A percentile compares a stretch with the other conserved stretches of the same genome.
These are phyloP conservation scores for Xerocomus spinulosus DNA, from an alignment of 768 basidiomycete species.

Conservation along the genomic window DNA sequence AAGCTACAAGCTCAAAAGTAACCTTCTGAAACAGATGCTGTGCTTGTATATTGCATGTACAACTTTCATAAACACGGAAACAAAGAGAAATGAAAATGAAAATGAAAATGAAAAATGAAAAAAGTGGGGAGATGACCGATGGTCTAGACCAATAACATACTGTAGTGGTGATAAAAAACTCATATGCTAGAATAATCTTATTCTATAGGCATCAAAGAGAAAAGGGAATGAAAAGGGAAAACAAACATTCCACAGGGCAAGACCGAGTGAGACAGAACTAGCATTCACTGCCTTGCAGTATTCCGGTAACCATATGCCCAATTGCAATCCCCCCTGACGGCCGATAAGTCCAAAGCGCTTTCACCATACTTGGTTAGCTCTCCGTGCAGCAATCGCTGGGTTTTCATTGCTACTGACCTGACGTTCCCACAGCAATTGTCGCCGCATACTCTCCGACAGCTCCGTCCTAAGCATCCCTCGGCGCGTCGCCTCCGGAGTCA, in stretches of 20 bases:
- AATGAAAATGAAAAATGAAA: too few species aligned
- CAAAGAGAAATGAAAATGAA: too few species aligned
- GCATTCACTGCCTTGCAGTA: slow-evolving; percentile 55
- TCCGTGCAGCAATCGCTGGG: slow-evolving; percentile 34
- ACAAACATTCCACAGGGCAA: slow-evolving; percentile 21
- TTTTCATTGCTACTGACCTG: slow-evolving; percentile 54
- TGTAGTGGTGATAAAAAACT: too few species aligned
- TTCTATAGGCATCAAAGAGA: too few species aligned
- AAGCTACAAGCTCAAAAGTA: too few species aligned
- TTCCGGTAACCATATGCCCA: slow-evolving; percentile 67
- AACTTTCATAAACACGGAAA: too few species aligned
- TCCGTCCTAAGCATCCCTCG: slow-evolving; percentile 81
- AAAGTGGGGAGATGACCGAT: too few species aligned
- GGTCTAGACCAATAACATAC: too few species aligned
- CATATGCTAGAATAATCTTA: too few species aligned
- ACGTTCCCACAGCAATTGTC: slow-evolving; percentile 78
- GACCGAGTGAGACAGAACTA: slow-evolving; percentile 2
- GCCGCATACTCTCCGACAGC: slow-evolving; percentile 76
- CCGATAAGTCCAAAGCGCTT: slow-evolving; percentile 9
- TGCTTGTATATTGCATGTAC: too few species aligned
- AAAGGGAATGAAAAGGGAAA: slow-evolving; percentile 11
- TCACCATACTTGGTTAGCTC: slow-evolving; percentile 25
- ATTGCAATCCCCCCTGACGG: slow-evolving; percentile 56
- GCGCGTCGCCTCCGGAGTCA: slow-evolving; percentile 82
- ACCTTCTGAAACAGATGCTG: too few species aligned